Conservation (phyloP, 192 early-diverging fungal genomes). For the Coemansia sp. region DNA sequence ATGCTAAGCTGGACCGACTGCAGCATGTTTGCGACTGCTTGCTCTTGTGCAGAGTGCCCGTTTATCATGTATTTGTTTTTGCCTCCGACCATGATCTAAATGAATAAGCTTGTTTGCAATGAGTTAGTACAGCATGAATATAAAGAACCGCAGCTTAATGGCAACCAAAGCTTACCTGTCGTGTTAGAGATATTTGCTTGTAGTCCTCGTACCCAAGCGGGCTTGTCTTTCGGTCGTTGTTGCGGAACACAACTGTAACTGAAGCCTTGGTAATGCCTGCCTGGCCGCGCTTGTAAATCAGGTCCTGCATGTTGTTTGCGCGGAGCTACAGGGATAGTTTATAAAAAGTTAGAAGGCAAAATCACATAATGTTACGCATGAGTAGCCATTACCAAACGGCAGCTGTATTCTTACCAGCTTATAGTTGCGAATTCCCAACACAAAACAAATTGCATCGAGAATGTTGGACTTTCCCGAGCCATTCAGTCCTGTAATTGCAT, state of each 20-base stretch:
- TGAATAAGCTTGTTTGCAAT: not conserved
- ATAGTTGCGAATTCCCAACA: conserved; percentile 92
- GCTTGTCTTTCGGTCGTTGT: conserved; percentile 76
- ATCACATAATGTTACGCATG: not conserved
- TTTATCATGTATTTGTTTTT: conserved; percentile 98
- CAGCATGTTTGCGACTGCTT: conserved; percentile 87
- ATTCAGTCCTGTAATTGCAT: conserved; percentile 97
- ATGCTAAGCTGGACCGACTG: conserved; percentile 98
- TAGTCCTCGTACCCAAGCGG: conserved; percentile 86
- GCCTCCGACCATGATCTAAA: conserved; percentile 73
- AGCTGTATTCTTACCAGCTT: conserved; percentile 65
- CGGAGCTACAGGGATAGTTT: conserved; percentile 61
- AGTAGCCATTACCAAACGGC: not conserved
- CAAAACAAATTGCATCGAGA: conserved; percentile 98
- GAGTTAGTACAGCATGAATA: not conserved
- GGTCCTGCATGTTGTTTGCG: conserved; percentile 88
- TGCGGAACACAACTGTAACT: conserved; percentile 96
- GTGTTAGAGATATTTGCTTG: conserved; percentile 88
- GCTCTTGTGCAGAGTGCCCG: conserved; percentile 84
- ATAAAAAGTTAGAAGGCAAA: not conserved
- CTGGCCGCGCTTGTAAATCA: conserved; percentile 99
- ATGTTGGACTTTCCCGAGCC: conserved; percentile 99
- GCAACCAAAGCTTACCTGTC: conserved; percentile 67
- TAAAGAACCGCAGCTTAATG: not conserved
- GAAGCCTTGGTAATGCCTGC: conserved; percentile 98